phyloP scores from a whole-genome alignment of 2,329 filamentous ascomycete species.

The Cadophora sp. region DNA sequence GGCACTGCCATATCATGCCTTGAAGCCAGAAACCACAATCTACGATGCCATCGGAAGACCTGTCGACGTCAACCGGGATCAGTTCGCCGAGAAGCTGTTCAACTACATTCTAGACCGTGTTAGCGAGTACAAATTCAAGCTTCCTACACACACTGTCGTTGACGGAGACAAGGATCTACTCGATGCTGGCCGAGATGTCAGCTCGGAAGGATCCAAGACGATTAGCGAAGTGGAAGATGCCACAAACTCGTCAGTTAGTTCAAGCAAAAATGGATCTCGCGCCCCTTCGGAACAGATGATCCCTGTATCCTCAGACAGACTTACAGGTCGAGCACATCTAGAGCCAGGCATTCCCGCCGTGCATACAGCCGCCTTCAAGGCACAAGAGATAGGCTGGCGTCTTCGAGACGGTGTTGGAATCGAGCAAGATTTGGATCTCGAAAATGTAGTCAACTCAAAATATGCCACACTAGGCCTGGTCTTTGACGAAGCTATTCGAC shows the following conservation, averaged over 20 bases:
- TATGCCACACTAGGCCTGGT: conserved; percentile 86
- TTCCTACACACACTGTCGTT: conserved; percentile 71
- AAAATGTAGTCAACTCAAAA: conserved; percentile 64
- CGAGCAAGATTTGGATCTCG: conserved; percentile 74
- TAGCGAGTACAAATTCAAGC: conserved; percentile 86
- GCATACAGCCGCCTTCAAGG: conserved; percentile 77
- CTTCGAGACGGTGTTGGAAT: conserved; percentile 69
- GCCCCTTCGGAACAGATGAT: conserved; percentile 58
- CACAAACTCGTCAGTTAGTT: conserved; percentile 59
- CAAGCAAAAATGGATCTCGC: conserved; percentile 36
- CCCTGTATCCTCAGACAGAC: conserved; percentile 68
- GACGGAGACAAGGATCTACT: conserved; percentile 85
- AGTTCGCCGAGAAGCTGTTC: conserved; percentile 87
- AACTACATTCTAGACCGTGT: conserved; percentile 94
- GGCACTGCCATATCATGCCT: conserved; percentile 81
- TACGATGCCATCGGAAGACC: conserved; percentile 84
- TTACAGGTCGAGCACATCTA: conserved; percentile 76
- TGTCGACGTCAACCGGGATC: conserved; percentile 80
- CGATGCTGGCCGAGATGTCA: conserved; percentile 80
- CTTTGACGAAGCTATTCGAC: conserved; percentile 87
- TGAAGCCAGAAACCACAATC: conserved; percentile 82
- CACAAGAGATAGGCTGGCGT: conserved; percentile 82
- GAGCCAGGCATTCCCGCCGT: conserved; percentile 73
- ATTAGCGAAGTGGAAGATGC: conserved; percentile 78
- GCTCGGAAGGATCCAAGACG: conserved; percentile 71